Evolutionary conservation across 1,139 yeast genomes (phyloP), one percentile per base, ranked within the genome.

Genomic region (Saccharomycopsis hybrid): DNA sequence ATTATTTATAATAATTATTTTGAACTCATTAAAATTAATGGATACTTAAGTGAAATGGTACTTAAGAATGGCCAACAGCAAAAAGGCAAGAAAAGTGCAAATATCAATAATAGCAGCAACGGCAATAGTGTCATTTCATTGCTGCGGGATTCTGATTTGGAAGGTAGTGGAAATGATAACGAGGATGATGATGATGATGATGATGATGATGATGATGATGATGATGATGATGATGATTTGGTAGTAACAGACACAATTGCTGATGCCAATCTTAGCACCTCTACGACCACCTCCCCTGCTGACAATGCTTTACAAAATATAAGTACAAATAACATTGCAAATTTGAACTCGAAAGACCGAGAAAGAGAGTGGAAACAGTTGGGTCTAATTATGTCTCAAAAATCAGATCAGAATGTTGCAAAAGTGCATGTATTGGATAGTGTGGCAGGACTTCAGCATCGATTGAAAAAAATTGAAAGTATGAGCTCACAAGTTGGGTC

Each of bases 1-100:
- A 53, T 53, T n/a, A 50, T 53, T 25, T 53, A 53, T 36, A 51
- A 53, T 35, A 53, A 53, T 31, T 53, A 53, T 35, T 53, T 47
- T 18, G 55, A 53, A 29, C 39, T 53, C n/a, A 50, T 53, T 9
- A 47, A 46, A 35, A 53, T 53, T 11, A 53, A 53, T 39, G 45
- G 35, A 2, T 41, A 43, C 30, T 43, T 53, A 30, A 45, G 38
- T n/a, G 52, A 53, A 24, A 43, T 53, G 50, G 46, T 49, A 2
- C n/a, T 42, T 11, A 48, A 28, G 5, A 43, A 30, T 4, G 43
- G 30, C 13, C 37, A 27, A 7, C 38, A 8, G 27, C 4, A 18
- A 18, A 18, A 18, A 18, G 18, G 18, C 18, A 30, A 44, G 8
- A 5, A 32, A n/a, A 9, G 24, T 24, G 37, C 11, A 4, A 30